phyloP scores from a whole-genome alignment of 225 moss, liverwort and hornwort species.

The Polytrichum formosum region DNA sequence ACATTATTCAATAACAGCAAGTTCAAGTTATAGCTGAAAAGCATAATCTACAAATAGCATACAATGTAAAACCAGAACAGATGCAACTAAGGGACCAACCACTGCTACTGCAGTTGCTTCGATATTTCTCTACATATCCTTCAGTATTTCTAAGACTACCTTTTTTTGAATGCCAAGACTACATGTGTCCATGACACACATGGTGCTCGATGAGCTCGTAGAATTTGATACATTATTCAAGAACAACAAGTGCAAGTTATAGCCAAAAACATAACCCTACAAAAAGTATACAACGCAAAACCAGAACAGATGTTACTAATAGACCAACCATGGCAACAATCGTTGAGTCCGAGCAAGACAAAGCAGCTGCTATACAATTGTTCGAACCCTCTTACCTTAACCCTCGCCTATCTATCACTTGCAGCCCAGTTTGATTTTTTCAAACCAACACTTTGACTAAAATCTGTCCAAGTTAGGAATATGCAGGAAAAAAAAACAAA shows the following conservation, averaged over 20 bases:
- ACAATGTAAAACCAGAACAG: not conserved
- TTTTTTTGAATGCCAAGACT: too few species aligned
- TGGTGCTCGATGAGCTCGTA: too few species aligned
- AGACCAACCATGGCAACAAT: not conserved
- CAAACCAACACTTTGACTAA: not conserved
- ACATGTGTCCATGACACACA: too few species aligned
- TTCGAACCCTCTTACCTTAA: not conserved
- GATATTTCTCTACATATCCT: too few species aligned
- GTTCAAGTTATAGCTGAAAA: not conserved
- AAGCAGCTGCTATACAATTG: not conserved
- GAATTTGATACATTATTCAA: not conserved
- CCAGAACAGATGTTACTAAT: not conserved
- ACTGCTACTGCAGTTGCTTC: too few species aligned
- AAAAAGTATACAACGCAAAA: not conserved
- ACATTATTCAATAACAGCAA: not conserved
- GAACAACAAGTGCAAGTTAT: too few species aligned
- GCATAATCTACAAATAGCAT: not conserved
- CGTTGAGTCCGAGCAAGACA: not conserved
- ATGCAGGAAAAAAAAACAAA: not conserved
- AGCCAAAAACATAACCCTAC: not conserved
- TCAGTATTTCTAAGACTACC: too few species aligned
- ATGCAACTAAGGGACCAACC: not conserved
- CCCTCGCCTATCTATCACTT: too few species aligned
- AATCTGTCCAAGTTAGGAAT: not conserved
- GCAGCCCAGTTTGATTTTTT: too few species aligned